These are phyloP conservation scores for Jackrogersella minutella DNA, from an alignment of 495 filamentous ascomycete species.

Conservation along the genomic window DNA sequence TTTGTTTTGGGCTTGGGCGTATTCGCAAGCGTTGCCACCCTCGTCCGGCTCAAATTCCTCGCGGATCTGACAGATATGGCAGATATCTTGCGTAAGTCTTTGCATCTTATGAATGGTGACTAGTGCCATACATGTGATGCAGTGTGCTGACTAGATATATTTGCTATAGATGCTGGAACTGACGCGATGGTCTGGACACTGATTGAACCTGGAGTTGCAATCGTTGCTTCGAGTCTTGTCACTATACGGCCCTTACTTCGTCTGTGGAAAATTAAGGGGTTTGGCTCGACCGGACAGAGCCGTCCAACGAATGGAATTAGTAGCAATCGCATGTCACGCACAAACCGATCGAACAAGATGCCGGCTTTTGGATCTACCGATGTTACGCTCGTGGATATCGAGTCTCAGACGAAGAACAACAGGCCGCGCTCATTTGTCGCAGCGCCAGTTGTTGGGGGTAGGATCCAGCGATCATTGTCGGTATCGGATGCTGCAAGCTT, in stretches of 20 bases:
- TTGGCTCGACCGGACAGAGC: slow-evolving; percentile 42
- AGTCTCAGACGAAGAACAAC: slow-evolving; percentile 14
- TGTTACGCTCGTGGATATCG: slow-evolving; percentile 42
- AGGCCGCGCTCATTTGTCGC: slow-evolving; percentile 9
- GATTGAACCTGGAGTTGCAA: slow-evolving; percentile 55
- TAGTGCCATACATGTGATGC: background rate
- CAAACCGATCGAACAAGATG: slow-evolving; percentile 35
- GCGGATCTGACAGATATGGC: slow-evolving; percentile 45
- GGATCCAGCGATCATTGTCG: slow-evolving; percentile 24
- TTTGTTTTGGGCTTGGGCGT: slow-evolving; percentile 50
- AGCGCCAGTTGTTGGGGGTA: slow-evolving; percentile 14
- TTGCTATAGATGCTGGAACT: slow-evolving; percentile 45
- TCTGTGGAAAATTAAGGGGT: slow-evolving; percentile 45
- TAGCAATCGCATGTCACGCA: slow-evolving; percentile 33
- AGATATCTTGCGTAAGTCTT: slow-evolving; percentile 48
- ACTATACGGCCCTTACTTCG: slow-evolving; percentile 55
- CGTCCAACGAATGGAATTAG: slow-evolving; percentile 21
- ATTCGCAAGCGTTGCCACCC: slow-evolving; percentile 53
- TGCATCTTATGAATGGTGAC: background rate
- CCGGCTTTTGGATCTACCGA: slow-evolving; percentile 41
- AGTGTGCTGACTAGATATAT: slow-evolving; percentile 6
- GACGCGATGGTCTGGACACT: slow-evolving; percentile 55
- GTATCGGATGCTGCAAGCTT: slow-evolving; percentile 26
- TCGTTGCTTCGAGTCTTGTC: slow-evolving; percentile 50
- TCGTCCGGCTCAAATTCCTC: slow-evolving; percentile 51